These are phyloP conservation scores for Saccharomyces hybrid DNA, from an alignment of 1,139 yeast genomes.

Conservation along the genomic window DNA sequence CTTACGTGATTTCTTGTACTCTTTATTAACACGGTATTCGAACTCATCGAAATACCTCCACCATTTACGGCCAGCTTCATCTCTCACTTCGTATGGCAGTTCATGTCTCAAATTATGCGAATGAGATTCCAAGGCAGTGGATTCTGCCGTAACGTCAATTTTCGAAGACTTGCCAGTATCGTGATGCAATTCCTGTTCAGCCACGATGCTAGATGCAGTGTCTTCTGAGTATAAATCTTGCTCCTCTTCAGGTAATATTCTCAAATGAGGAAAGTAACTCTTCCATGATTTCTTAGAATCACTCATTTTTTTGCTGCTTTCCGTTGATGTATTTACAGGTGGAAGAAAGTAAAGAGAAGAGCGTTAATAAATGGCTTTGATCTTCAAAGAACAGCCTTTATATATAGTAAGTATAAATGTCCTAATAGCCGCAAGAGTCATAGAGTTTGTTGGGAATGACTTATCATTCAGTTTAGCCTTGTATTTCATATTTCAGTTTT, in stretches of 20 bases:
- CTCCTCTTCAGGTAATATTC: conserved; percentile 24
- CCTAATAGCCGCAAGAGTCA: neutral
- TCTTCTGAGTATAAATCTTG: conserved; percentile 2
- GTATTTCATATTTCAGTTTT: neutral
- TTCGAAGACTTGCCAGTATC: neutral
- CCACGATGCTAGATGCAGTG: conserved; percentile 3
- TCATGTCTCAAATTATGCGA: conserved; percentile 13
- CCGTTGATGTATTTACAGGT: neutral
- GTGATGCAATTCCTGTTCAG: conserved; percentile 2
- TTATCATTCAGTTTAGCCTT: neutral
- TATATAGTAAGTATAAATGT: neutral
- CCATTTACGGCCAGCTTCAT: conserved; percentile 56
- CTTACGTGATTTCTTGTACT: conserved; percentile 38
- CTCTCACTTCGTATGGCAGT: conserved; percentile 33
- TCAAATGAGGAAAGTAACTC: conserved; percentile 20
- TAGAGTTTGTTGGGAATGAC: neutral
- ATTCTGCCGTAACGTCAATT: neutral
- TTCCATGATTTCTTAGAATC: conserved; percentile 8
- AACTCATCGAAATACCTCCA: conserved; percentile 58
- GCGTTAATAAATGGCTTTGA: neutral
- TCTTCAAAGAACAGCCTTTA: neutral
- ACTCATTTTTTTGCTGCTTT: neutral
- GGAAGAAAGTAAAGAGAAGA: neutral
- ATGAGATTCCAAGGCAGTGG: neutral
- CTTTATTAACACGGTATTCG: conserved; percentile 47